These are phyloP conservation scores for Phylloporus sp. DNA, from an alignment of 768 basidiomycete genomes.

Conservation along the genomic window DNA sequence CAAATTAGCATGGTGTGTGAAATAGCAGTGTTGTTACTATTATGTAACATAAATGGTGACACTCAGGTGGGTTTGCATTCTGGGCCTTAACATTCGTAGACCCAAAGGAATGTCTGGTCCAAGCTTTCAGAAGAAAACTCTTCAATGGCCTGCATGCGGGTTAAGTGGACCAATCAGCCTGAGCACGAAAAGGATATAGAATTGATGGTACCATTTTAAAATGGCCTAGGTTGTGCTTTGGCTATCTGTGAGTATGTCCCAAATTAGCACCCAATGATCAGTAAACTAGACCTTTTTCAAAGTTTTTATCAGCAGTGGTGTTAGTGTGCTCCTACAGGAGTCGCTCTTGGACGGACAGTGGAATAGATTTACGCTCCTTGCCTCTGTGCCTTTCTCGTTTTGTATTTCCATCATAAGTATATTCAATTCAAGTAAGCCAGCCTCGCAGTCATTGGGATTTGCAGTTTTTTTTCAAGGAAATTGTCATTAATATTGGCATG, in stretches of 20 bases:
- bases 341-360: constrained; percentile 62
- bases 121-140: too few species aligned
- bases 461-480: constrained; percentile 73
- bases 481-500: constrained; percentile 59
- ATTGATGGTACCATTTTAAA: constrained; percentile 61
- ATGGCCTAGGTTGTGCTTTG: constrained; percentile 64
- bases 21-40: too few species aligned
- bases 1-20: too few species aligned
- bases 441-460: constrained; percentile 1
- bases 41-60: too few species aligned
- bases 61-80: too few species aligned
- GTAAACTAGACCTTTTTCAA: constrained; percentile 47
- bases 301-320: constrained; percentile 67
- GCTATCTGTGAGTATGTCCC: constrained; percentile 49
- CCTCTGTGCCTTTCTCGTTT: constrained; percentile 65
- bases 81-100: too few species aligned
- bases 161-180: too few species aligned
- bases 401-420: constrained; percentile 68
- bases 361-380: constrained; percentile 61
- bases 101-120: too few species aligned
- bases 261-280: constrained; percentile 4
- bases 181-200: constrained; percentile 45
- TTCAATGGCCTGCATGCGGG: too few species aligned
- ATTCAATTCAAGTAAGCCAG: not conserved
- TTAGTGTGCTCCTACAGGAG: constrained; percentile 58